Evolutionary conservation across 345 rosid species (phyloP).

Genomic region (Geranium brycei): DNA sequence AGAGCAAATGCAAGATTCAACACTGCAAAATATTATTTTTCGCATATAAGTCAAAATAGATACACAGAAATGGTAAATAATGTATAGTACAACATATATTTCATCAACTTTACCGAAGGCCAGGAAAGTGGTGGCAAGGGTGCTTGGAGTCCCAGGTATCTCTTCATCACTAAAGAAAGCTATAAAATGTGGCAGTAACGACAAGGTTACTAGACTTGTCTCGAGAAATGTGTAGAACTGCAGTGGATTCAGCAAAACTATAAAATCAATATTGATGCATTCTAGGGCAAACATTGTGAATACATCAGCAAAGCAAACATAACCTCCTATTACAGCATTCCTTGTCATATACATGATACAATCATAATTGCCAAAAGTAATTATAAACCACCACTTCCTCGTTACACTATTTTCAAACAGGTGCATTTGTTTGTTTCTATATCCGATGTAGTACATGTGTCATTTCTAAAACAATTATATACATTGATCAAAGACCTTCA

Average conservation of each 20-base stretch:
- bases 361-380: too few relatives aligned
- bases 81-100: background rate
- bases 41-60: background rate
- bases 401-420: too few relatives aligned
- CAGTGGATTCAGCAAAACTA: slow-evolving; percentile 15
- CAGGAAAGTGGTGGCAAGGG: slow-evolving; percentile 91
- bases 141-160: slow-evolving; percentile 87
- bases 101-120: slow-evolving; percentile 54
- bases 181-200: slow-evolving; percentile 74
- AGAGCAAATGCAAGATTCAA: slow-evolving; percentile 88
- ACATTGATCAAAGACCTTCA: too few relatives aligned
- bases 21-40: slow-evolving; percentile 26
- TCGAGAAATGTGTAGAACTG: slow-evolving; percentile 95
- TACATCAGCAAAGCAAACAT: too few relatives aligned
- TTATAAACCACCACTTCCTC: background rate
- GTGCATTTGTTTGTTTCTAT: too few relatives aligned
- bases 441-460: too few relatives aligned
- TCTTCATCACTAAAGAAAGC: slow-evolving; percentile 89
- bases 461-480: too few relatives aligned
- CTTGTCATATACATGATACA: too few relatives aligned
- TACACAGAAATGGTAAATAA: background rate
- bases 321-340: too few relatives aligned
- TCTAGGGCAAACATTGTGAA: too few relatives aligned
- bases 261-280: background rate
- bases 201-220: slow-evolving; percentile 75